Evolutionary conservation across 768 basidiomycete species (phyloP).

Genomic region (Lactarius akahatsu): DNA sequence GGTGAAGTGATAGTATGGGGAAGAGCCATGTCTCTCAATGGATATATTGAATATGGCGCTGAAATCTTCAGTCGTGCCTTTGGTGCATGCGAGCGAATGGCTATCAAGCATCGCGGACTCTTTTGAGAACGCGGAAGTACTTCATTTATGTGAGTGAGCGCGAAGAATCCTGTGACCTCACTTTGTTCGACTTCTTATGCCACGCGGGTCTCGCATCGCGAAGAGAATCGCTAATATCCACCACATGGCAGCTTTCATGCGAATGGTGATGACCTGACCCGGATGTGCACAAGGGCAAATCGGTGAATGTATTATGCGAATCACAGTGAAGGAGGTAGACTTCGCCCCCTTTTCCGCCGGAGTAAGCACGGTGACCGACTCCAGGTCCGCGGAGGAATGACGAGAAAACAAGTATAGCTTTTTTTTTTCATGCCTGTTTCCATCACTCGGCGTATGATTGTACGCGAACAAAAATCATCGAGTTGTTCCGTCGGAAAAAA

Average conservation of each 20-base stretch:
- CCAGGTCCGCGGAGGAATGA: neutral
- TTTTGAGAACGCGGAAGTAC: neutral
- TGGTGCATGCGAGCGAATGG: neutral
- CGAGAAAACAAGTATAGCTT: neutral
- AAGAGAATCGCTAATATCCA: neutral
- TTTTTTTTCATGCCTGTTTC: neutral
- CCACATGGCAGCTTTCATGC: neutral
- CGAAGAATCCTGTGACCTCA: neutral
- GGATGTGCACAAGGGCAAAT: neutral
- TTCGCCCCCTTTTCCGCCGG: neutral
- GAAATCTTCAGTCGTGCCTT: neutral
- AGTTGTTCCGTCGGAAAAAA: neutral
- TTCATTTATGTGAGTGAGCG: neutral
- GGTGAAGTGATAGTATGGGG: no score
- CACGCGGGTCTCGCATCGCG: neutral
- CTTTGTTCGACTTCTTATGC: neutral
- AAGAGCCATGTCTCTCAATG: conserved; percentile 9
- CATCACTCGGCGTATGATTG: neutral
- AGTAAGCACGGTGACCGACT: neutral
- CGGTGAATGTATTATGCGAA: neutral
- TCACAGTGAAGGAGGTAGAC: neutral
- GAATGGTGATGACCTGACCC: neutral
- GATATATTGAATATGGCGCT: neutral
- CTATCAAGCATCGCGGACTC: neutral
- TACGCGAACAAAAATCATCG: neutral